Evolutionary conservation across 768 basidiomycete genomes (phyloP), one percentile per base, ranked within the genome.

Genomic region (Boletus edulis): DNA sequence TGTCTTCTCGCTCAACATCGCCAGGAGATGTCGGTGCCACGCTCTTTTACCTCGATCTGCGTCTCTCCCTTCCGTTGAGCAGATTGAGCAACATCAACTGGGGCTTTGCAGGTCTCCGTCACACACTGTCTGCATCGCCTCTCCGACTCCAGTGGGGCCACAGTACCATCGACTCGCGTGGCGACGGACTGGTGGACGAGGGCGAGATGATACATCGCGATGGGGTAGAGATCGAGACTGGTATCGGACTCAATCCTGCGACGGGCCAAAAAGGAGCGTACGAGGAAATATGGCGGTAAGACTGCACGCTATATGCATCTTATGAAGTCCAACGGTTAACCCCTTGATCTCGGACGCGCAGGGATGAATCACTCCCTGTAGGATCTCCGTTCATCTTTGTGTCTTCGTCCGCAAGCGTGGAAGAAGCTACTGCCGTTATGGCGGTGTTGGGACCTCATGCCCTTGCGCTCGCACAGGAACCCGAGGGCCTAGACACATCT

Each of bases 1-100:
- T 67, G n/a, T 69, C 59, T 13, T 67, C 66, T 29, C 65, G 66
- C 9, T 57, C 62, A 7, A 64, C 67, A 7, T 61, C 61, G 22
- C 46, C 53, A 9, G 55, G 43, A 4, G 29, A 12, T 17, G 43
- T 66, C 37, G 64, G 51, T 10, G 50, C 56, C 38, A 61, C 52
- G 4, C 67, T 58, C 11, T 49, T 67, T 22, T 69, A 61, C 40
- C 67, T 66, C 15, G 67, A 67, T 43, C 52, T 67, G 8, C 66
- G 65, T 17, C 67, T 69, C 6, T 64, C 64, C 22, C 56, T 64
- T 35, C 65, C 65, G 17, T 42, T 69, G 13, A 13, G 47, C 0
- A 53, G 50, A 17, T 38, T 46, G 11, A 67, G 66, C 55, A 27
- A 9, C 11, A n/a, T 69, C 48, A 59, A 35, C 11, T 67, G 66